Evolutionary conservation across 2,329 filamentous ascomycete species (phyloP).

Genomic region (Neodidymelliopsis sp.): DNA sequence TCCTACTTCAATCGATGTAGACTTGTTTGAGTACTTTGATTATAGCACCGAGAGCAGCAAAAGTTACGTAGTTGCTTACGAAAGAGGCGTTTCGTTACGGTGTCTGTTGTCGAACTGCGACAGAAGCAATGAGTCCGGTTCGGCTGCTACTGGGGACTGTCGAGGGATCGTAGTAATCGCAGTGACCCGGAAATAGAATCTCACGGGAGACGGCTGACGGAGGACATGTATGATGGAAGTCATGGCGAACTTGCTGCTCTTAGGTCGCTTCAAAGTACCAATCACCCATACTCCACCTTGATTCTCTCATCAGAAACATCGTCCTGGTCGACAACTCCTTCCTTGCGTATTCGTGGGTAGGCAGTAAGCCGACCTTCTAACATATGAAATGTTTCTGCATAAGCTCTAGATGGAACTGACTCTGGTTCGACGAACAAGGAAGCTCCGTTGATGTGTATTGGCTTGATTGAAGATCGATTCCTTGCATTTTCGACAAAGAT

Average conservation of each 20-base stretch:
- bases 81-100: no score
- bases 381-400: slow-evolving; percentile 38
- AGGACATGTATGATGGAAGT: background rate
- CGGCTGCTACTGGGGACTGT: no score
- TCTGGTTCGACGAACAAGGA: slow-evolving; percentile 37
- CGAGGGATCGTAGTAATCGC: no score
- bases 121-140: no score
- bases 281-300: slow-evolving; percentile 9
- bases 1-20: no score
- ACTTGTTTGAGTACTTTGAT: no score
- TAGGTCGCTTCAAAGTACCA: slow-evolving; percentile 2
- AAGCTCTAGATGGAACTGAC: slow-evolving; percentile 39
- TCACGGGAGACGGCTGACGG: no score
- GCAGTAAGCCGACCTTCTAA: slow-evolving; percentile 30
- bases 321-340: background rate
- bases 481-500: slow-evolving; percentile 30
- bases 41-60: no score
- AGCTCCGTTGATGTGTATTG: slow-evolving; percentile 30
- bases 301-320: background rate
- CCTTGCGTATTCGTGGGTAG: slow-evolving; percentile 24
- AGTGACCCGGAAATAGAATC: no score
- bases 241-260: background rate
- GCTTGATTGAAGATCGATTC: slow-evolving; percentile 12
- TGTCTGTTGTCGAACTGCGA: no score
- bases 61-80: no score